These are phyloP conservation scores for Avicennia marina DNA, from an alignment of 257 asterid species.

Conservation along the genomic window DNA sequence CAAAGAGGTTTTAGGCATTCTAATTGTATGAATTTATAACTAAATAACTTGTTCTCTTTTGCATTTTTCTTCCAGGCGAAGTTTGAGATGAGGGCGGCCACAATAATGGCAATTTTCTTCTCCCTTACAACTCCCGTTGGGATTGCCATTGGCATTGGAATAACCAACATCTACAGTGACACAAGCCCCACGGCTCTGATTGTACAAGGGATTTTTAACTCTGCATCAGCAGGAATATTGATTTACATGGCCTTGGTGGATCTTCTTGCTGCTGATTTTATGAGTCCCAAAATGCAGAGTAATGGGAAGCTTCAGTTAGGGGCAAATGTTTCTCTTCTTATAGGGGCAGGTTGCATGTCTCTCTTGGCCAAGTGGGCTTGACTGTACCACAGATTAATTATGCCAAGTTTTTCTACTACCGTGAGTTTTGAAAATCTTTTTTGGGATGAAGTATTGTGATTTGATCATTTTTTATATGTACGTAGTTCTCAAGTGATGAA, in stretches of 20 bases:
- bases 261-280: constrained; percentile 35
- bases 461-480: no score
- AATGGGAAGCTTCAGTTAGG: constrained; percentile 26
- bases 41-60: no score
- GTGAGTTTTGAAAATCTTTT: no score
- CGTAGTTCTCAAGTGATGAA: no score
- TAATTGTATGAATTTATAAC: no score
- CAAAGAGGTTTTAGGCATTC: no score
- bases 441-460: no score
- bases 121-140: constrained; percentile 31
- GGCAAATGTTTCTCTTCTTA: constrained; percentile 30
- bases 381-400: neutral
- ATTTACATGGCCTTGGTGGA: constrained; percentile 39
- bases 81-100: constrained; percentile 17
- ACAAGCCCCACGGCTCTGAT: constrained; percentile 25
- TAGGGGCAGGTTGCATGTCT: constrained; percentile 46
- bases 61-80: constrained; percentile 22
- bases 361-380: constrained; percentile 41
- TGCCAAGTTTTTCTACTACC: no score
- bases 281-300: constrained; percentile 30
- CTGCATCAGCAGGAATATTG: constrained; percentile 37
- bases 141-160: constrained; percentile 32
- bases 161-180: constrained; percentile 28
- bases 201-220: constrained; percentile 28
- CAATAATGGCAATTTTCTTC: constrained; percentile 26